Percentiles rank a stretch among this genome's conserved stretches.
These are phyloP conservation scores for Hyphopichia wangnamkhiaoensis DNA, from an alignment of 1,139 yeast genomes.

Conservation along the genomic window DNA sequence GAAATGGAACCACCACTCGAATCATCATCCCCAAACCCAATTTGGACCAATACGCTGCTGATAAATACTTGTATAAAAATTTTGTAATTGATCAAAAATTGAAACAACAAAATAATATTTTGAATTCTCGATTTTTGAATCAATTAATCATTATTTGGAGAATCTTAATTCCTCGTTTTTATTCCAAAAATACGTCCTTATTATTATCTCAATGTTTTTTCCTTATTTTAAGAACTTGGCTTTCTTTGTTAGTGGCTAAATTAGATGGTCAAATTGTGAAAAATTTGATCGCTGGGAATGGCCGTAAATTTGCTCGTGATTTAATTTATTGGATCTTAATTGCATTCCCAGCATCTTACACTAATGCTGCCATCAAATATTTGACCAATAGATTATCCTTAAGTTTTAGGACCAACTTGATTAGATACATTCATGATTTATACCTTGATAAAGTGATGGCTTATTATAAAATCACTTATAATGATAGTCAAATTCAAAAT, in stretches of 20 bases:
- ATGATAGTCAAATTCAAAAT: constrained; percentile 46
- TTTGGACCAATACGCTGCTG: constrained; percentile 65
- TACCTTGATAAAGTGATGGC: constrained; percentile 81
- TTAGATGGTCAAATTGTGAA: constrained; percentile 91
- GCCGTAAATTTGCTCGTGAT: constrained; percentile 73
- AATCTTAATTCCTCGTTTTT: constrained; percentile 74
- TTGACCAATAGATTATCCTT: constrained; percentile 76
- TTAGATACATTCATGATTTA: constrained; percentile 86
- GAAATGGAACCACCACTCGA: constrained; percentile 40
- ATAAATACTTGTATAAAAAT: constrained; percentile 61
- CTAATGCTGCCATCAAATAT: constrained; percentile 87
- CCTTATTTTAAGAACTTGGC: constrained; percentile 80
- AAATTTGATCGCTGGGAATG: constrained; percentile 83
- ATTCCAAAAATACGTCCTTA: constrained; percentile 66
- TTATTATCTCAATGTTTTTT: constrained; percentile 74
- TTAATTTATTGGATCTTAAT: constrained; percentile 83
- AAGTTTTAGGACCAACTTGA: constrained; percentile 81
- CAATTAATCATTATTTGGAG: constrained; percentile 80
- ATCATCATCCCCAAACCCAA: constrained; percentile 62
- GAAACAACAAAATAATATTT: constrained; percentile 35
- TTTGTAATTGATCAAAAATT: constrained; percentile 42
- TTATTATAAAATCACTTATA: constrained; percentile 71
- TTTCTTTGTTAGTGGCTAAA: constrained; percentile 81
- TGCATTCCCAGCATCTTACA: constrained; percentile 92
- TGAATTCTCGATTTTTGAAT: constrained; percentile 68